Base-by-base conservation (phyloP, 805 yeast genomes). In the Debaryomyces hansenii region DNA sequence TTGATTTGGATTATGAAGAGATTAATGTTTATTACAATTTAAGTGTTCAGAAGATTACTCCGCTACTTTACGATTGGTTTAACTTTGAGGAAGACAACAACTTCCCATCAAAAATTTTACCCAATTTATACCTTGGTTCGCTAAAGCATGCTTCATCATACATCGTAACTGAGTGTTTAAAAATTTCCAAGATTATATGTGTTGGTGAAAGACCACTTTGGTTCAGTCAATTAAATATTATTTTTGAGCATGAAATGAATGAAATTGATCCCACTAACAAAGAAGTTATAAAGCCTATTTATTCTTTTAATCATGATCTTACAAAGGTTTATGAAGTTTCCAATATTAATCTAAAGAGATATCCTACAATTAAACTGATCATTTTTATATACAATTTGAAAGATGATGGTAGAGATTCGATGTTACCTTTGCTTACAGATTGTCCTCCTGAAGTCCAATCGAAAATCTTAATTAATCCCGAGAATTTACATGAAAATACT, bases 391-490 rank as follows among this genome's bases (percentile, higher is more conserved):
- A 65, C 42, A 66, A 67, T 48, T 46, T 69, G 27, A 65, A 66
- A 39, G 75, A 70, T 46, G 74, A 70, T 52, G 75, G 75, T 4
- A 63, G 58, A 42, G 73, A 69, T 51, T 59, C 69, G 15, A 52
- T 70, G 9, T 47, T 55, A 11, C 63, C 62, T 11, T 52, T 69
- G 24, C 53, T 70, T 28, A 50, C 56, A 5, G 58, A 58, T 18
- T 57, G 69, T 34, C 74, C 74, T 1, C 53, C 49, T 9, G 51
- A 51, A 14, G 55, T 70, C 21, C 73, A 65, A 47, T 47, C 54
- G n/a, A 64, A 62, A 35, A 44, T 63, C 16, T 49, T 67, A 21
- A 56, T 54, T 10, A 47, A 55, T 20, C 64, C 64, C 6, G 41
- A 45, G 8, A 18, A 15, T 5, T 42, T 42, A 8, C 16, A 41